A percentile compares a stretch with the other conserved stretches of the same genome.
Evolutionary conservation across 495 filamentous ascomycete genomes (phyloP).

Genomic region (Niebla homalea): DNA sequence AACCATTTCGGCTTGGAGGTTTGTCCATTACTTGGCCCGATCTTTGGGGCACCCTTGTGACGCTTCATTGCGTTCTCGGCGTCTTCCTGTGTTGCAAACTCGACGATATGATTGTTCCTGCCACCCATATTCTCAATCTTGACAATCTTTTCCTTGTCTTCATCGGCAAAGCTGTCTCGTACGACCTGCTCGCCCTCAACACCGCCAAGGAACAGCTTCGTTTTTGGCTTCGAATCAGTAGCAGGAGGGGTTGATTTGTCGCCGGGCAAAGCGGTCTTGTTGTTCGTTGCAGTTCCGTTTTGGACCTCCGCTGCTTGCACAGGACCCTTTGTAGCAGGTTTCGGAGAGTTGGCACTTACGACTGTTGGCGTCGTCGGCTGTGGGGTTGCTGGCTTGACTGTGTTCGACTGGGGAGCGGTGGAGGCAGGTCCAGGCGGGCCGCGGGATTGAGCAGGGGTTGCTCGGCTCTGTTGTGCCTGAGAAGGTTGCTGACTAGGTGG

Average conservation of each 20-base stretch:
- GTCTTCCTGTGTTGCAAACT: conserved; percentile 64
- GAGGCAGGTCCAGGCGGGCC: conserved; percentile 35
- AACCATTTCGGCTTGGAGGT: conserved; percentile 65
- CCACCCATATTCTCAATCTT: conserved; percentile 61
- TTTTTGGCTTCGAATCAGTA: conserved; percentile 43
- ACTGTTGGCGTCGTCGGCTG: conserved; percentile 29
- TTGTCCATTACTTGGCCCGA: conserved; percentile 28
- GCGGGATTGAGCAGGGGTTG: conserved; percentile 22
- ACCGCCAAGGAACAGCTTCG: conserved; percentile 74
- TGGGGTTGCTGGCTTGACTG: conserved; percentile 41
- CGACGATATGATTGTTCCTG: conserved; percentile 63
- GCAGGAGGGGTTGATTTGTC: conserved; percentile 27
- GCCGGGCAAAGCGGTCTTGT: conserved; percentile 13
- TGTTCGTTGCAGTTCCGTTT: conserved; percentile 9
- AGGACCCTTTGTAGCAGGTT: conserved; percentile 22
- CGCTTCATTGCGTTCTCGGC: conserved; percentile 61
- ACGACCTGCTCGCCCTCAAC: conserved; percentile 64
- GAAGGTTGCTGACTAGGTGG: conserved; percentile 25
- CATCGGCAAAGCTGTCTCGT: conserved; percentile 63
- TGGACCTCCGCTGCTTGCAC: conserved; percentile 20
- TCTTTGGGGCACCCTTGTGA: conserved; percentile 22
- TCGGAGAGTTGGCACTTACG: conserved; percentile 9
- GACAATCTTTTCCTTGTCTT: conserved; percentile 63
- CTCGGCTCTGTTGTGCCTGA: conserved; percentile 28
- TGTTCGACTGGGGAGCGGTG: conserved; percentile 33